Evolutionary conservation across 345 rosid species (phyloP), one percentile per base, ranked within the genome.

Genomic region (Gossypium sturtianum): DNA sequence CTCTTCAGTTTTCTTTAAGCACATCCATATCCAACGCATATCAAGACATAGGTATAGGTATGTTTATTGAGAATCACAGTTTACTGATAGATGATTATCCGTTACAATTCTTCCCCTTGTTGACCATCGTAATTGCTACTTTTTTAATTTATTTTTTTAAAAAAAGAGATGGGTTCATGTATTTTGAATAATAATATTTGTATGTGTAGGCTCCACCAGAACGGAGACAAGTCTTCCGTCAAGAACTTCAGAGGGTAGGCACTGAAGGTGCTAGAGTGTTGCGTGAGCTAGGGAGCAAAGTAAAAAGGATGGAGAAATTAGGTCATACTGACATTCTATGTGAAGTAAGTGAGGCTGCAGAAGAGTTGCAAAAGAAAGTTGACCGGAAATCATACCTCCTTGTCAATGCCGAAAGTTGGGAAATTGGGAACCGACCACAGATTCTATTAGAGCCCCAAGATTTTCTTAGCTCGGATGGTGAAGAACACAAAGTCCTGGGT

Each of bases 331-430:
- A 90, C 78, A 84, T 94, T 66, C 98, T 92, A 10, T 70, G 44
- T 61, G 85, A 89, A 76, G 90, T 88, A 27, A 92, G 84, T 2
- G 75, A 85, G 34, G 97, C 97, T 71, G 97, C 92, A 29, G 98
- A 92, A 76, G 92, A 86, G 58, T 52, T 94, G 86, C 97, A 90
- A 76, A 74, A 69, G 65, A 92, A 89, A 80, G 76, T 94, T 47
- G 98, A 94, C 83, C 83, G 84, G 68, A 94, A 86, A 68, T 92
- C 98, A 3, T 92, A 92, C 87, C 86, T 92, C 78, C 83, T 92
- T 9, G 95, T 92, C 80, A 88, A 92, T 74, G 86, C 97, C 0
- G 98, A 90, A 77, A 68, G 82, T 81, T 94, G 98, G 98, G 95
- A 92, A 83, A 88, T 92, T 15, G 94, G 97, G 68, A 86, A 80